Conservation (phyloP, 1,284 basidiomycete genomes). For the Boletus sp. region DNA sequence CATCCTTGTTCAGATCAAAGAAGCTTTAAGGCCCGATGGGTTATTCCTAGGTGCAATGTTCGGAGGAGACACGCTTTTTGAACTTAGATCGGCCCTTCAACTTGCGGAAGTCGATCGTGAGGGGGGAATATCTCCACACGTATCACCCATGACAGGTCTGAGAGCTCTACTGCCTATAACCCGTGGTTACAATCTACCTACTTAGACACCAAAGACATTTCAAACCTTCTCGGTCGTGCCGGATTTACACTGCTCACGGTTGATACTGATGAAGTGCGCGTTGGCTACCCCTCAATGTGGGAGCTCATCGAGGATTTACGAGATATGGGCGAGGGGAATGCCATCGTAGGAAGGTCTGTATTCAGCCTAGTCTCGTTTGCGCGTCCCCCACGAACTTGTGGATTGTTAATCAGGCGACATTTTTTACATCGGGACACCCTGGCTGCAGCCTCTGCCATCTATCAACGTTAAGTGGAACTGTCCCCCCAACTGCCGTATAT, state of each 20-base stretch:
- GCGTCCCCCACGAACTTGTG: background rate
- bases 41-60: conserved; percentile 93
- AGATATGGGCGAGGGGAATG: conserved; percentile 97
- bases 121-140: conserved; percentile 91
- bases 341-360: conserved; percentile 73
- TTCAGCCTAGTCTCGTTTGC: background rate
- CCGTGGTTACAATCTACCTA: conserved; percentile 4
- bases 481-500: background rate
- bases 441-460: conserved; percentile 88
- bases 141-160: conserved; percentile 96
- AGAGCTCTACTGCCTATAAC: background rate
- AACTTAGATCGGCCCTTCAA: conserved; percentile 86
- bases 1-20: conserved; percentile 84
- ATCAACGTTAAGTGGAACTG: conserved; percentile 58
- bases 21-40: conserved; percentile 87
- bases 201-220: conserved; percentile 84
- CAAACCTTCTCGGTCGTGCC: conserved; percentile 86
- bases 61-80: conserved; percentile 96
- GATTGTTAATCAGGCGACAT: conserved; percentile 46
- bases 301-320: conserved; percentile 91
- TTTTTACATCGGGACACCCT: conserved; percentile 84
- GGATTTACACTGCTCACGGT: conserved; percentile 94
- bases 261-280: conserved; percentile 90
- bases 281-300: conserved; percentile 94
- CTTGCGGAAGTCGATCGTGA: conserved; percentile 92